Evolutionary conservation across 2,329 filamentous ascomycete species (phyloP).

Genomic region (Periconia digitata): DNA sequence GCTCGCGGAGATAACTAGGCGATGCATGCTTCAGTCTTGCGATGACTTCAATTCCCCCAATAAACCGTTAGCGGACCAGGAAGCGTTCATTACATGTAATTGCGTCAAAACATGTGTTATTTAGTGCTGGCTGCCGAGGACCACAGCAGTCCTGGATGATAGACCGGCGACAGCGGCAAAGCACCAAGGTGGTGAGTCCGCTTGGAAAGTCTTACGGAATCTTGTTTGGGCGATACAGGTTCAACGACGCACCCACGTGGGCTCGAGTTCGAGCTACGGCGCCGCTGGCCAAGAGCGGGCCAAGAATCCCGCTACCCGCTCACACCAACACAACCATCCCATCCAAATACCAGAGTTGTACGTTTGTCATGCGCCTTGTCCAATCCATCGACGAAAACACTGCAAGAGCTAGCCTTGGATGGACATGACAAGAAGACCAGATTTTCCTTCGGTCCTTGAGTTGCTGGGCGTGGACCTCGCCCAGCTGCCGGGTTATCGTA

Average conservation of each 20-base stretch:
- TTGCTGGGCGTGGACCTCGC: background rate
- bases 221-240: background rate
- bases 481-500: background rate
- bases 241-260: background rate
- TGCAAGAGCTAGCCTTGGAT: background rate
- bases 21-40: no score
- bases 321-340: background rate
- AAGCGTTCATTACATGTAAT: no score
- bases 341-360: background rate
- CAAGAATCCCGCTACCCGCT: background rate
- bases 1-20: no score
- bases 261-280: background rate
- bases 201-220: background rate
- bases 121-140: no score
- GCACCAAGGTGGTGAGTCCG: background rate
- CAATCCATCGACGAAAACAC: background rate
- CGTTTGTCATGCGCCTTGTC: no score
- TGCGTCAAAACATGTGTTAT: no score
- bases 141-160: background rate
- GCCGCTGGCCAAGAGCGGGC: conserved; percentile 1
- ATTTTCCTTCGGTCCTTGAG: background rate
- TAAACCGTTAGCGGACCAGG: no score
- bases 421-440: background rate
- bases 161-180: background rate
- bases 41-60: no score